Conservation (phyloP, 1,284 basidiomycete species). For the Tilletia indica region DNA sequence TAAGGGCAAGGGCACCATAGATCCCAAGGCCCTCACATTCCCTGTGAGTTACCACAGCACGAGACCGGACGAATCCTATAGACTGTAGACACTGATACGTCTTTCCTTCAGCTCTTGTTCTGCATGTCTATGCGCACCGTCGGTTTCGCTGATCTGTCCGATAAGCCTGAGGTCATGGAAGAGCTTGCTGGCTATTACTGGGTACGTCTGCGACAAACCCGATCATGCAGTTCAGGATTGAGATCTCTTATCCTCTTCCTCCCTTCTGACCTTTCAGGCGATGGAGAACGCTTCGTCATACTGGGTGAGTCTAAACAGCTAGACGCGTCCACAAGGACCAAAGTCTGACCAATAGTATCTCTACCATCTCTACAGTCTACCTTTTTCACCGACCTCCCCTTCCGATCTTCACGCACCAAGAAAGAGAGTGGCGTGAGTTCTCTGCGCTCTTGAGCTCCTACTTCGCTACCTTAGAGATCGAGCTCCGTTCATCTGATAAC, state of each 20-base stretch:
- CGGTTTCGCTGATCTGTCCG: conserved; percentile 30
- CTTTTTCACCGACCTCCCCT: conserved; percentile 11
- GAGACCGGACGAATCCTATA: background rate
- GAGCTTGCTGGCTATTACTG: conserved; percentile 33
- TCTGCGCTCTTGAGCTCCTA: background rate
- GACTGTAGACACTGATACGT: background rate
- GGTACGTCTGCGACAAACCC: too few relatives aligned
- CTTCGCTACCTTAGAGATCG: background rate
- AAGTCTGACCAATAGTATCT: too few relatives aligned
- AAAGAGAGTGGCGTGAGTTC: conserved; percentile 12
- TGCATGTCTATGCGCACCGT: conserved; percentile 32
- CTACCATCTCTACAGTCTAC: background rate
- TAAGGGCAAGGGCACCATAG: conserved; percentile 23
- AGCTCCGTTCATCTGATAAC: background rate
- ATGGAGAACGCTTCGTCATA: conserved; percentile 36
- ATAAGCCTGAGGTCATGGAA: conserved; percentile 27
- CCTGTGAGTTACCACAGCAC: conserved; percentile 14
- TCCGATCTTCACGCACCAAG: background rate
- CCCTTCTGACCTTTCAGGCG: background rate
- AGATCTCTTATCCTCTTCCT: background rate
- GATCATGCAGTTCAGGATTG: too few relatives aligned
- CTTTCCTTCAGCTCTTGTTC: conserved; percentile 27
- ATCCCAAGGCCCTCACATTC: conserved; percentile 33
- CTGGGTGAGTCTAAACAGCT: background rate
- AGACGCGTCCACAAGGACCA: too few relatives aligned